phyloP scores from a whole-genome alignment of 2,329 filamentous ascomycete genomes.

The Penicillium sp. region DNA sequence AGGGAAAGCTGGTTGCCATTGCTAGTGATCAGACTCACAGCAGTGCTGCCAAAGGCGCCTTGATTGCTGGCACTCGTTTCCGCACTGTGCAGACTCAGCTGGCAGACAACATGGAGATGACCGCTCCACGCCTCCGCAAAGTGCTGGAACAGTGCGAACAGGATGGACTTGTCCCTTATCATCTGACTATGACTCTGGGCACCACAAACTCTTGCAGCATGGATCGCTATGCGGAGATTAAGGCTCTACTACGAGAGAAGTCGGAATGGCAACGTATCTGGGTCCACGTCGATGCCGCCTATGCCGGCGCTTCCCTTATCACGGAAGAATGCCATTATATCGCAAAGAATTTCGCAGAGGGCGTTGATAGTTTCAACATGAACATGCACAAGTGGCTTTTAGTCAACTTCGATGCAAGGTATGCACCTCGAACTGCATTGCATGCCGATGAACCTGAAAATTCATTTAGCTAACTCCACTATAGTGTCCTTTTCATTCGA shows the following conservation, averaged over 20 bases:
- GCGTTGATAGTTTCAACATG: conserved; percentile 87
- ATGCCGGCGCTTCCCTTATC: conserved; percentile 83
- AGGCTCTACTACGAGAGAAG: conserved; percentile 53
- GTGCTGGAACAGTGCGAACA: conserved; percentile 68
- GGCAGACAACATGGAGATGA: conserved; percentile 71
- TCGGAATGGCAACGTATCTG: conserved; percentile 66
- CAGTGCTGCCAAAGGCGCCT: conserved; percentile 82
- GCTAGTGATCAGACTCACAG: conserved; percentile 81
- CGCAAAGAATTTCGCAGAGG: conserved; percentile 59
- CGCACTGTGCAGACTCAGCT: conserved; percentile 67
- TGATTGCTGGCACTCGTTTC: conserved; percentile 84
- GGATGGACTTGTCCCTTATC: conserved; percentile 81
- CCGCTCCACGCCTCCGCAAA: conserved; percentile 62
- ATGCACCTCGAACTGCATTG: conserved; percentile 6
- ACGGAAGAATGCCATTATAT: conserved; percentile 79
- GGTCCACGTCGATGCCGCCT: conserved; percentile 94
- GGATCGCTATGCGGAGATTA: conserved; percentile 77
- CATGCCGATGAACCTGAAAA: neutral
- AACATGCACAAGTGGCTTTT: conserved; percentile 99
- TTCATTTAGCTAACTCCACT: conserved; percentile 32
- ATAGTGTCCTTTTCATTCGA: conserved; percentile 78
- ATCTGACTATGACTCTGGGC: conserved; percentile 80
- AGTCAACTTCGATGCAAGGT: conserved; percentile 81
- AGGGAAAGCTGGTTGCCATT: conserved; percentile 76
- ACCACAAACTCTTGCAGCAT: conserved; percentile 87